Conservation (phyloP, 2,329 filamentous ascomycete species). For the Leptographium procerum region DNA sequence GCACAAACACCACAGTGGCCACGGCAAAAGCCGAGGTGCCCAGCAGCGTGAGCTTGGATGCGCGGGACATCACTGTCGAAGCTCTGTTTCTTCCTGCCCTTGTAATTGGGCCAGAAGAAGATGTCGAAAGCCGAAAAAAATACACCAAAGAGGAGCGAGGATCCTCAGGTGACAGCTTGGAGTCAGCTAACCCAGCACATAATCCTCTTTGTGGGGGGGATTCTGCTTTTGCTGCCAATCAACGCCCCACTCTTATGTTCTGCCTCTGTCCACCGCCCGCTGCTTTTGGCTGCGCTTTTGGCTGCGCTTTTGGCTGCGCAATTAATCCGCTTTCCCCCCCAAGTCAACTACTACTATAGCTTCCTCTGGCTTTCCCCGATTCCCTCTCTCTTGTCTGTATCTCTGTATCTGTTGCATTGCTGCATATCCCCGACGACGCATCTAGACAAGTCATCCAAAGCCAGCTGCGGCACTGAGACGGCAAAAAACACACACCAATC, state of each 20-base stretch:
- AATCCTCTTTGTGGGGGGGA: neutral
- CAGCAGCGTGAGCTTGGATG: slow-evolving; percentile 75
- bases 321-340: slow-evolving; percentile 6
- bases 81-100: too few relatives aligned
- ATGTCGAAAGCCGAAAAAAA: neutral
- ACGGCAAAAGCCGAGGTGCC: slow-evolving; percentile 66
- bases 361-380: neutral
- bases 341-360: neutral
- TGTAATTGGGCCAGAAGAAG: too few relatives aligned
- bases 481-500: too few relatives aligned
- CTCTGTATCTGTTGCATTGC: too few relatives aligned
- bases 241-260: neutral
- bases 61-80: slow-evolving; percentile 97
- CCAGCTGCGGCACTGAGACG: too few relatives aligned
- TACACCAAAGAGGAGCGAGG: too few relatives aligned
- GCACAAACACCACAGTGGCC: slow-evolving; percentile 72
- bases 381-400: neutral
- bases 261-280: slow-evolving; percentile 7
- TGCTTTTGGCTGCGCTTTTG: neutral
- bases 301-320: slow-evolving; percentile 10
- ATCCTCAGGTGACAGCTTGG: too few relatives aligned
- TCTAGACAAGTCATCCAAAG: neutral
- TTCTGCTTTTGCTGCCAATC: neutral
- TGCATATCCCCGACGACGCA: neutral
- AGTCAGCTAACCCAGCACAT: too few relatives aligned